These are phyloP conservation scores for Penicillium odoratum DNA, from an alignment of 495 filamentous ascomycete genomes.

Conservation along the genomic window DNA sequence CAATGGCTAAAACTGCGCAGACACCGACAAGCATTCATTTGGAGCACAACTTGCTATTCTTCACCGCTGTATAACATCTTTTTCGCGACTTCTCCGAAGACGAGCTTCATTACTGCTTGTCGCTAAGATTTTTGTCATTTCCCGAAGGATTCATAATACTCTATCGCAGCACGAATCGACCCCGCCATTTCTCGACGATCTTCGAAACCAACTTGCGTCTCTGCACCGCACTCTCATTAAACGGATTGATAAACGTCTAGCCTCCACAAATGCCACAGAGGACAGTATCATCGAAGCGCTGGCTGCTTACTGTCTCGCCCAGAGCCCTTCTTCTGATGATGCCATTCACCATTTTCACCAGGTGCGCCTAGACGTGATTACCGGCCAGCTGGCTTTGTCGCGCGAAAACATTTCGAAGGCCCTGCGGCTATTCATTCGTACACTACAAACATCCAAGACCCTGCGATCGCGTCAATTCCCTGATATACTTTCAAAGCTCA, in stretches of 20 bases:
- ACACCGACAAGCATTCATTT: conserved; percentile 53
- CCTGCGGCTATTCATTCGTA: conserved; percentile 71
- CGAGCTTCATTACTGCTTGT: conserved; percentile 63
- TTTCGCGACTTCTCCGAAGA: conserved; percentile 56
- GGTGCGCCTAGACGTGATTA: conserved; percentile 66
- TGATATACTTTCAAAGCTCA: conserved; percentile 67
- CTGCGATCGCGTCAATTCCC: conserved; percentile 71
- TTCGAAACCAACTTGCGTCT: conserved; percentile 60
- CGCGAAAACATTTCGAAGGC: conserved; percentile 57
- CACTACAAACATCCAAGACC: conserved; percentile 71
- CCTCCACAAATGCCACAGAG: conserved; percentile 46
- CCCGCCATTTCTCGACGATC: conserved; percentile 58
- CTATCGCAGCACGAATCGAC: conserved; percentile 53
- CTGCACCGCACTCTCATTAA: conserved; percentile 61
- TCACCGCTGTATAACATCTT: conserved; percentile 55
- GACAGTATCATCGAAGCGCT: conserved; percentile 67
- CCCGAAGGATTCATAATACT: conserved; percentile 67
- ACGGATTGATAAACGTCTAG: conserved; percentile 67
- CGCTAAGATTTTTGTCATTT: conserved; percentile 80
- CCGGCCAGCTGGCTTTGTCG: conserved; percentile 49
- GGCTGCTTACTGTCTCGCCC: conserved; percentile 79
- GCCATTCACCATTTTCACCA: conserved; percentile 79
- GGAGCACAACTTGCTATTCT: conserved; percentile 64
- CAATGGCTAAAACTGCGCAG: conserved; percentile 36
- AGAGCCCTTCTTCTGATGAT: conserved; percentile 78